These are phyloP conservation scores for Lecanosticta acicola DNA, from an alignment of 2,329 filamentous ascomycete genomes.

Conservation along the genomic window DNA sequence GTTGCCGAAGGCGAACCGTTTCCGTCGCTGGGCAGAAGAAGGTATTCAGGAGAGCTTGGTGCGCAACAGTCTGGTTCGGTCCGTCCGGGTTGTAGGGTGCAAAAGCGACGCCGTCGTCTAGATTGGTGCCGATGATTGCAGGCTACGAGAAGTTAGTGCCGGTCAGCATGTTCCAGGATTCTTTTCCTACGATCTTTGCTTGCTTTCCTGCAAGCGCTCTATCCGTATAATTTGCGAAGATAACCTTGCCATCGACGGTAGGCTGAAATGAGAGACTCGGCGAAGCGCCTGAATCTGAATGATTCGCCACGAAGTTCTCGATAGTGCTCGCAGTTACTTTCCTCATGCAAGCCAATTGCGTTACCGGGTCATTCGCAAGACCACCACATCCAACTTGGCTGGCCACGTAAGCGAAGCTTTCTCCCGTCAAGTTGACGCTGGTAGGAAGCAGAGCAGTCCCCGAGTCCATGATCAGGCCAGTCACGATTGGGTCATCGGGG, in stretches of 20 bases:
- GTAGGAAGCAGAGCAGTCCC: slow-evolving; percentile 31
- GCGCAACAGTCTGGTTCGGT: slow-evolving; percentile 17
- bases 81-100: slow-evolving; percentile 32
- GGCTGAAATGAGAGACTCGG: slow-evolving; percentile 29
- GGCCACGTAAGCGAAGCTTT: slow-evolving; percentile 25
- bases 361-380: slow-evolving; percentile 40
- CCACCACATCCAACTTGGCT: slow-evolving; percentile 30
- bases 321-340: slow-evolving; percentile 10
- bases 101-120: slow-evolving; percentile 34
- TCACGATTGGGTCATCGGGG: slow-evolving; percentile 34
- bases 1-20: slow-evolving; percentile 27
- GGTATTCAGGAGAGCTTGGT: slow-evolving; percentile 10
- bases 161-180: background rate
- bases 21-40: slow-evolving; percentile 30
- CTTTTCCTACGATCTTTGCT: slow-evolving; percentile 27
- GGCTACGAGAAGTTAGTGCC: slow-evolving; percentile 15
- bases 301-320: slow-evolving; percentile 14
- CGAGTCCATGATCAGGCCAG: slow-evolving; percentile 36
- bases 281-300: slow-evolving; percentile 15
- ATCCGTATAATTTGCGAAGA: slow-evolving; percentile 26
- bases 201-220: slow-evolving; percentile 29
- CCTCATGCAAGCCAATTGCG: slow-evolving; percentile 16
- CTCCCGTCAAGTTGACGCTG: slow-evolving; percentile 9
- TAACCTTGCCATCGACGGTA: slow-evolving; percentile 22
- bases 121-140: slow-evolving; percentile 35